Conservation (phyloP, 2,329 filamentous ascomycete species). For the Zasmidium angulare region DNA sequence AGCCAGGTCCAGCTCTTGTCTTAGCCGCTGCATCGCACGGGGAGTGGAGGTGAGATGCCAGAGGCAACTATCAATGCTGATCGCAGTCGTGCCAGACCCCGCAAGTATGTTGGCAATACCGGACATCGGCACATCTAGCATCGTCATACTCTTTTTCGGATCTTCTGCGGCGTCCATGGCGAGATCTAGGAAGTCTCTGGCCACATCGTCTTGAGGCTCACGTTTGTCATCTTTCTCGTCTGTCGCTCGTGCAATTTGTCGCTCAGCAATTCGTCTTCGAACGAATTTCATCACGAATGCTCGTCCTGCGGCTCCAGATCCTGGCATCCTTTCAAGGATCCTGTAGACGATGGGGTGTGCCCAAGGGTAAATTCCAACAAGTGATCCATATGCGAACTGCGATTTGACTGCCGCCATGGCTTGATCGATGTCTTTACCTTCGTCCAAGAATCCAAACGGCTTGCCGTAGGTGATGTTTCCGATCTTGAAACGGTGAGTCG, state of each 20-base stretch:
- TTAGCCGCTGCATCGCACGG: slow-evolving; percentile 25
- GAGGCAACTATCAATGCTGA: slow-evolving; percentile 33
- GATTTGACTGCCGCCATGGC: slow-evolving; percentile 15
- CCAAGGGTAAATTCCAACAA: slow-evolving; percentile 18
- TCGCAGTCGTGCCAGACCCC: slow-evolving; percentile 38
- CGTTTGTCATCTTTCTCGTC: slow-evolving; percentile 9
- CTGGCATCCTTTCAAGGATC: slow-evolving; percentile 15
- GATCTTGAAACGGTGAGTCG: too few species aligned
- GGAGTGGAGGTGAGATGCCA: slow-evolving; percentile 34
- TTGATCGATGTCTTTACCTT: slow-evolving; percentile 32
- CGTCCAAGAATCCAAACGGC: slow-evolving; percentile 39
- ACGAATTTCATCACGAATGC: slow-evolving; percentile 15
- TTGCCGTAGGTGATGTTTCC: slow-evolving; percentile 43
- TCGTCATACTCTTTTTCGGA: slow-evolving; percentile 20
- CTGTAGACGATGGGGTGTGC: slow-evolving; percentile 17
- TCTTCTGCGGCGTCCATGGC: slow-evolving; percentile 20
- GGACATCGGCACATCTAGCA: slow-evolving; percentile 20
- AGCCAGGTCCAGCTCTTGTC: slow-evolving; percentile 16
- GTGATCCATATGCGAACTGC: slow-evolving; percentile 11
- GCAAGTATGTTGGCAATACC: slow-evolving; percentile 23
- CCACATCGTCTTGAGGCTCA: not conserved
- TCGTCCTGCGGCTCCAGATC: slow-evolving; percentile 14
- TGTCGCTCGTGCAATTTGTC: slow-evolving; percentile 5
- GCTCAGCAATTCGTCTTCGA: slow-evolving; percentile 8
- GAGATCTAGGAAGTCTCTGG: slow-evolving; percentile 18